These are phyloP conservation scores for Lipomyces orientalis DNA, from an alignment of 805 yeast genomes.

Conservation along the genomic window DNA sequence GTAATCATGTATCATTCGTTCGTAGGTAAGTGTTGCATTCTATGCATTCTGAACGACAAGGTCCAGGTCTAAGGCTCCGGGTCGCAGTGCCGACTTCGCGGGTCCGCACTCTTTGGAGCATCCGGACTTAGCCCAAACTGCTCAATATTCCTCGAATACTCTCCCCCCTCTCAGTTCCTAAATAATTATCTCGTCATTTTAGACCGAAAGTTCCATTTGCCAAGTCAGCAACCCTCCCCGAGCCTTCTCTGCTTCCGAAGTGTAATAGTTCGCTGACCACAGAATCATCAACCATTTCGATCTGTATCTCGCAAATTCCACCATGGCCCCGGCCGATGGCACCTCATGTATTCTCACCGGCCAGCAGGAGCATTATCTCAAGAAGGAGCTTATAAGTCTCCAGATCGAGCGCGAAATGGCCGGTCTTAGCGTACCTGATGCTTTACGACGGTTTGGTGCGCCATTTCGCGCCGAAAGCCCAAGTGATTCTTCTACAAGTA, in stretches of 20 bases:
- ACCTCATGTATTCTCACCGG: constrained; percentile 52
- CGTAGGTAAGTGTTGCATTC: too few relatives aligned
- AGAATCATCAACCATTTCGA: background rate
- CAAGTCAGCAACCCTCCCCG: background rate
- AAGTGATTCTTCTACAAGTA: background rate
- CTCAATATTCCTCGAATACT: background rate
- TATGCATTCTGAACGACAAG: background rate
- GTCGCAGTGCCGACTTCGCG: background rate
- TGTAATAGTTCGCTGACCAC: background rate
- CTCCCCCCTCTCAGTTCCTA: background rate
- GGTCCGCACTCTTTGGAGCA: background rate
- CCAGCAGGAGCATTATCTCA: constrained; percentile 83
- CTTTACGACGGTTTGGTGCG: constrained; percentile 72
- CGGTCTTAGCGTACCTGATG: constrained; percentile 61
- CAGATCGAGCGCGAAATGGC: constrained; percentile 69
- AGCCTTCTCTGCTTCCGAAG: background rate
- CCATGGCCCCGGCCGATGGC: background rate
- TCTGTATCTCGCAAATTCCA: background rate
- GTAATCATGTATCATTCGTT: too few relatives aligned
- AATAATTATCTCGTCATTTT: background rate
- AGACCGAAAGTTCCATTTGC: background rate
- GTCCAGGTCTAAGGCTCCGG: background rate
- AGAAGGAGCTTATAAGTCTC: constrained; percentile 73
- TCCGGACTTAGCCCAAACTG: too few relatives aligned
- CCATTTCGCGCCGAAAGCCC: constrained; percentile 61